Conservation (phyloP, 2,329 filamentous ascomycete species). For the Ophiognomonia clavigignenti-juglandacearum region DNA sequence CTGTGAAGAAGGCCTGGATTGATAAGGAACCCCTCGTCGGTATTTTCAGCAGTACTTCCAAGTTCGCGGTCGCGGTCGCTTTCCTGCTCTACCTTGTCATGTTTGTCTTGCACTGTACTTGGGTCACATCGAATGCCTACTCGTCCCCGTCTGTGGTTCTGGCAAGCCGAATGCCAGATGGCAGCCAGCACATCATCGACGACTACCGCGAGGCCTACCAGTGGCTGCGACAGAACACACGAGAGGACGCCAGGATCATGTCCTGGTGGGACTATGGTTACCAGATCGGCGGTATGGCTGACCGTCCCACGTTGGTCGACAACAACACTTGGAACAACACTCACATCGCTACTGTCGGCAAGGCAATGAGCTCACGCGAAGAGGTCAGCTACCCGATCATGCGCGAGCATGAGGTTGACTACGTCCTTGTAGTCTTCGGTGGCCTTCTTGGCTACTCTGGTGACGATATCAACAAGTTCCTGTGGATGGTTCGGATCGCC, state of each 20-base stretch:
- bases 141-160: conserved; percentile 96
- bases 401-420: conserved; percentile 97
- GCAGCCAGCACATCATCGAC: conserved; percentile 96
- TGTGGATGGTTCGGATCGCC: conserved; percentile 99
- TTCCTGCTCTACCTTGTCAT: conserved; percentile 79
- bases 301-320: conserved; percentile 92
- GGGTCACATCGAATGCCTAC: conserved; percentile 99
- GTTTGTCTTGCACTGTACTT: conserved; percentile 96
- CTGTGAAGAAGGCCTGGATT: conserved; percentile 54
- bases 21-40: conserved; percentile 72
- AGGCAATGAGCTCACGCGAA: conserved; percentile 96
- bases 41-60: conserved; percentile 77
- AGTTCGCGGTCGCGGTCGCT: conserved; percentile 67
- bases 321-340: conserved; percentile 99
- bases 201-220: conserved; percentile 99
- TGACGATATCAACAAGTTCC: conserved; percentile 99
- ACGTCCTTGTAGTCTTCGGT: conserved; percentile 95
- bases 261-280: conserved; percentile 99
- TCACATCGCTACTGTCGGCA: conserved; percentile 97
- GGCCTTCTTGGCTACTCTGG: conserved; percentile 95
- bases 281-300: conserved; percentile 99
- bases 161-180: conserved; percentile 86
- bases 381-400: conserved; percentile 99
- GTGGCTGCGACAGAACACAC: conserved; percentile 97
- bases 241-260: conserved; percentile 95